phyloP scores from a whole-genome alignment of 78 protist species.

The Dictyostelium purpureum region DNA sequence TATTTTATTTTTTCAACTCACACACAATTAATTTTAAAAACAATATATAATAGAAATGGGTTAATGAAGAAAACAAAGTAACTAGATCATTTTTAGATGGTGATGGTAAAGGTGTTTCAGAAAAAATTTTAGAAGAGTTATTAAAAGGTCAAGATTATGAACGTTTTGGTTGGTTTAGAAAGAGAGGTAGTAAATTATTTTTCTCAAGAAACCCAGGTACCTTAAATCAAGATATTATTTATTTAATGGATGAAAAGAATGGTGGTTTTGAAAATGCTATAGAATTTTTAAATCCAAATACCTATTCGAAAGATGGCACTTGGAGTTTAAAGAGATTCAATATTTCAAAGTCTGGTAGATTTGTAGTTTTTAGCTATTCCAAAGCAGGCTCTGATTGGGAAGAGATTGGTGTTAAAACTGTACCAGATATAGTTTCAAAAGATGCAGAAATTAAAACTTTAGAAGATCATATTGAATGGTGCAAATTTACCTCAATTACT shows the following conservation, averaged over 20 bases:
- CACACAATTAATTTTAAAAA: neutral
- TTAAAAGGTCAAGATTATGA: slow-evolving; percentile 6
- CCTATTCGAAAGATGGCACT: slow-evolving; percentile 30
- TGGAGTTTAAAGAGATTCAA: slow-evolving; percentile 17
- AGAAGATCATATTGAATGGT: slow-evolving; percentile 86
- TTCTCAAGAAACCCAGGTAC: slow-evolving; percentile 57
- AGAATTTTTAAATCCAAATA: slow-evolving; percentile 87
- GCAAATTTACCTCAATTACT: slow-evolving; percentile 81
- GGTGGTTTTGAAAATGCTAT: neutral
- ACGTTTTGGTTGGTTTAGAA: neutral
- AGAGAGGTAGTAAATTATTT: slow-evolving; percentile 35
- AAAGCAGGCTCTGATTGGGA: slow-evolving; percentile 92
- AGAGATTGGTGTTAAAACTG: slow-evolving; percentile 38
- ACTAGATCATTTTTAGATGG: slow-evolving; percentile 17
- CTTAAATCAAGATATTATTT: slow-evolving; percentile 59
- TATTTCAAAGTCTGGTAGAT: slow-evolving; percentile 40
- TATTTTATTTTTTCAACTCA: neutral
- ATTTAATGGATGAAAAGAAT: neutral
- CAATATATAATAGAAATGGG: slow-evolving; percentile 24
- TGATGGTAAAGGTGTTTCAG: neutral
- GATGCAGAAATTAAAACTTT: neutral
- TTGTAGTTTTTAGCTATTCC: slow-evolving; percentile 63
- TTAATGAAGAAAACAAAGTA: slow-evolving; percentile 10
- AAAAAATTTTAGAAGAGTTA: neutral
- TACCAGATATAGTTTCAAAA: neutral